Evolutionary conservation across 768 basidiomycete species (phyloP).

Genomic region (Pisolithus microcarpus): DNA sequence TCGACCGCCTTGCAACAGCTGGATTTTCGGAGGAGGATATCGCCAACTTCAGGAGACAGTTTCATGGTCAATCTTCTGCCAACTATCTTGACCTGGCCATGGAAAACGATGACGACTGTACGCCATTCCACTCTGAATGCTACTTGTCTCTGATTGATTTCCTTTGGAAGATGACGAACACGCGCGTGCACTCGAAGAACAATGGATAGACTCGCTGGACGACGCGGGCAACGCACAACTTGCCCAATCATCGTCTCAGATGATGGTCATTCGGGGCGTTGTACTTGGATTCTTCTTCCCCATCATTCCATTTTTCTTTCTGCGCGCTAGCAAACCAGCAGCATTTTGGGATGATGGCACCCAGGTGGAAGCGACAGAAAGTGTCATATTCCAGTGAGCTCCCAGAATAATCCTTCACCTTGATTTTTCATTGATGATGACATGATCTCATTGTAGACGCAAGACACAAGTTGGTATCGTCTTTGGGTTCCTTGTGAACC

Average conservation of each 20-base stretch:
- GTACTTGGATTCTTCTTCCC: slow-evolving; percentile 93
- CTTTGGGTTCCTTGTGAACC: slow-evolving; percentile 77
- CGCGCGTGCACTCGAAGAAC: slow-evolving; percentile 85
- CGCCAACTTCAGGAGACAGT: slow-evolving; percentile 81
- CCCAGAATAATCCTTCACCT: no score
- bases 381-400: slow-evolving; percentile 77
- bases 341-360: slow-evolving; percentile 77
- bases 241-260: slow-evolving; percentile 52
- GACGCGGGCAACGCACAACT: slow-evolving; percentile 51
- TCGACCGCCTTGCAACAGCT: slow-evolving; percentile 82
- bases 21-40: slow-evolving; percentile 92
- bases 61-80: slow-evolving; percentile 70
- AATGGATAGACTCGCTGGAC: slow-evolving; percentile 87
- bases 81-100: slow-evolving; percentile 68
- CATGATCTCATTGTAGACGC: slow-evolving; percentile 33
- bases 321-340: slow-evolving; percentile 62
- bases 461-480: slow-evolving; percentile 79
- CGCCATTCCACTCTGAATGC: slow-evolving; percentile 16
- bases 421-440: neutral
- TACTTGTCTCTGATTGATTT: neutral
- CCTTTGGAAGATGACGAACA: slow-evolving; percentile 76
- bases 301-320: slow-evolving; percentile 82
- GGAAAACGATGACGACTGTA: slow-evolving; percentile 71
- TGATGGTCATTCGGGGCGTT: slow-evolving; percentile 74
- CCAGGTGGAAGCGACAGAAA: slow-evolving; percentile 48